phyloP scores from a whole-genome alignment of 2,329 filamentous ascomycete genomes.

The Colletotrichum sp. region DNA sequence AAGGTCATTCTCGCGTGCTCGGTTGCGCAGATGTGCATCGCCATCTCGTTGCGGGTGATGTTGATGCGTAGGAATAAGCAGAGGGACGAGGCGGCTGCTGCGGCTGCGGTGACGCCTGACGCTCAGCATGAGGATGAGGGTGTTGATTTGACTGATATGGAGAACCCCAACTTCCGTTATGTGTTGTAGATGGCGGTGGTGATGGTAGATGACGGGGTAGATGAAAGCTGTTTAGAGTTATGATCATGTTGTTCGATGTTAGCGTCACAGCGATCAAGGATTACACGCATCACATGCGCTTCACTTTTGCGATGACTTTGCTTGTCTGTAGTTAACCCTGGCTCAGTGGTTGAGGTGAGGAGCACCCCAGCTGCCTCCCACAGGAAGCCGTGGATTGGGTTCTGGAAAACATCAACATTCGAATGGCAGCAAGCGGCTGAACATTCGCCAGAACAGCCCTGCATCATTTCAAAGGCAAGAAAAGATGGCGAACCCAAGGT shows the following conservation, averaged over 20 bases:
- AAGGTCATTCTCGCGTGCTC: conserved; percentile 54
- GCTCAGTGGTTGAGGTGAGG: background rate
- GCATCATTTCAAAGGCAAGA: background rate
- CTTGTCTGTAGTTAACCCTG: background rate
- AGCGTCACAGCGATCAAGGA: background rate
- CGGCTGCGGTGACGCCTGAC: background rate
- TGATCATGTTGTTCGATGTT: background rate
- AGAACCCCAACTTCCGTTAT: conserved; percentile 35
- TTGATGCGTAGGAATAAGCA: conserved; percentile 41
- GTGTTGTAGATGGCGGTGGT: conserved; percentile 19
- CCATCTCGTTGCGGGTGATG: conserved; percentile 36
- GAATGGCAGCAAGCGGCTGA: background rate
- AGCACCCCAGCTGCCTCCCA: background rate
- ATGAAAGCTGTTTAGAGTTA: background rate
- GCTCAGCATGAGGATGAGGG: conserved; percentile 29
- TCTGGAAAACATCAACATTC: background rate
- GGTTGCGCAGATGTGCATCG: conserved; percentile 42
- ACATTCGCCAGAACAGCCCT: background rate
- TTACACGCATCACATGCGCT: background rate
- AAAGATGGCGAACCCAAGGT: background rate
- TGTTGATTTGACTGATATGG: conserved; percentile 42
- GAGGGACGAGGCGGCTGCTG: conserved; percentile 34
- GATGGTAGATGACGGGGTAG: background rate
- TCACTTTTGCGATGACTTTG: background rate
- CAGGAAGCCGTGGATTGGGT: background rate